A percentile compares a stretch with the other conserved stretches of the same genome.
Evolutionary conservation across 176 grass and related monocot genomes (phyloP).

Genomic region (Triticum urartu): DNA sequence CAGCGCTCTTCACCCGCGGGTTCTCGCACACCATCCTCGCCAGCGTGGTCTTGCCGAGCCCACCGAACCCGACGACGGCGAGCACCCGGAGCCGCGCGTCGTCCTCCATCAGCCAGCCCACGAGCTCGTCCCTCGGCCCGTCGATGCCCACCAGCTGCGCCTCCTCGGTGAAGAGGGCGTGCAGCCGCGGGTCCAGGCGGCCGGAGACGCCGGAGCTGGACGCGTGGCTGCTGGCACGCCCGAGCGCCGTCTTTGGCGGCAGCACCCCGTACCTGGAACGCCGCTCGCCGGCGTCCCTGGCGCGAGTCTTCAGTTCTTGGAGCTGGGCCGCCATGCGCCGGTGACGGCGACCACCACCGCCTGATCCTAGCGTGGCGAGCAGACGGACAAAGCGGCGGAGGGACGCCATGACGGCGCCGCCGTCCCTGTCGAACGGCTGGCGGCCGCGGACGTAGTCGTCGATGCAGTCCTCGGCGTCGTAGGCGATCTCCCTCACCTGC

Average conservation of each 20-base stretch:
- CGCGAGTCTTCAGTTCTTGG: slow-evolving; percentile 21
- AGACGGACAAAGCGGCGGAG: not conserved
- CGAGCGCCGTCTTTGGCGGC: not conserved
- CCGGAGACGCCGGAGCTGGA: not conserved
- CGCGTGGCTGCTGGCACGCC: not conserved
- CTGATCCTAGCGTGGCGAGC: not conserved
- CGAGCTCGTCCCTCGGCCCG: slow-evolving; percentile 16
- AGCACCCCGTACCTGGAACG: slow-evolving; percentile 18
- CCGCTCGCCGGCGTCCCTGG: slow-evolving; percentile 5
- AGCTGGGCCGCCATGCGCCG: slow-evolving; percentile 23
- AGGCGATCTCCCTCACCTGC: slow-evolving; percentile 39
- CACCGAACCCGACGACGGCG: slow-evolving; percentile 37
- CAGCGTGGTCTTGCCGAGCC: slow-evolving; percentile 36
- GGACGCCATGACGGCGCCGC: not conserved
- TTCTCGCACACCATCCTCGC: slow-evolving; percentile 37
- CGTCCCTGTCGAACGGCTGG: not conserved
- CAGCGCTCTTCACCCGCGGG: not conserved
- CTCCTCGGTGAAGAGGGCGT: slow-evolving; percentile 41
- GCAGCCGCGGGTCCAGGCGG: slow-evolving; percentile 23
- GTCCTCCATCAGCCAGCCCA: slow-evolving; percentile 20
- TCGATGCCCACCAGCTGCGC: slow-evolving; percentile 44
- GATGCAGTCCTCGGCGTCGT: slow-evolving; percentile 41
- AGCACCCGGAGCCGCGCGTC: slow-evolving; percentile 16
- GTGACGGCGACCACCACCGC: not conserved
- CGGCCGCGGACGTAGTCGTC: slow-evolving; percentile 19